A percentile compares a stretch with the other conserved stretches of the same genome.
phyloP scores from a whole-genome alignment of 2,329 filamentous ascomycete genomes.

The Aspergillus sp. region DNA sequence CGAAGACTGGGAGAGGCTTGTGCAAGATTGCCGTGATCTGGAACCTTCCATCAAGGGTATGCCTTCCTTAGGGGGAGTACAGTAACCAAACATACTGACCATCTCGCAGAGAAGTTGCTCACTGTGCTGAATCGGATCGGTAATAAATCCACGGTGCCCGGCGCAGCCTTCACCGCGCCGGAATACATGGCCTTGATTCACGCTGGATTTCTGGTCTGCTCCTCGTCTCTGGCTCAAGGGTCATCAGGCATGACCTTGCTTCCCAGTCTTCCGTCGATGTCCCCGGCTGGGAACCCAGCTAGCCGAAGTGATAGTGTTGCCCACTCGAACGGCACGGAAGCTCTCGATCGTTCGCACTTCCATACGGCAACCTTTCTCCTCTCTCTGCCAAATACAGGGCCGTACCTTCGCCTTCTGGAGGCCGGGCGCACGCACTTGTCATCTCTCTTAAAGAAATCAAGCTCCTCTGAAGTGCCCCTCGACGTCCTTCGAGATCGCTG shows the following conservation, averaged over 20 bases:
- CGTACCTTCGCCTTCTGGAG: constrained; percentile 58
- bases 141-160: constrained; percentile 47
- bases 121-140: constrained; percentile 48
- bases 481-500: constrained; percentile 59
- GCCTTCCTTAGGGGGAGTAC: not conserved
- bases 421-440: constrained; percentile 57
- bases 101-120: constrained; percentile 49
- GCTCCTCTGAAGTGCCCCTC: constrained; percentile 55
- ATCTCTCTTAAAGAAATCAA: constrained; percentile 51
- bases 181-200: constrained; percentile 52
- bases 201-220: constrained; percentile 56
- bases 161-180: constrained; percentile 43
- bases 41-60: constrained; percentile 37
- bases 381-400: constrained; percentile 59
- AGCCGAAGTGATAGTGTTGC: constrained; percentile 24
- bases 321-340: not conserved
- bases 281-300: constrained; percentile 20
- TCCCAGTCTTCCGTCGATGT: constrained; percentile 25
- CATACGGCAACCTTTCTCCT: constrained; percentile 46
- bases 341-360: constrained; percentile 12
- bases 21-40: constrained; percentile 36
- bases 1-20: constrained; percentile 51
- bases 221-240: constrained; percentile 41
- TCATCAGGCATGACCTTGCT: constrained; percentile 44
- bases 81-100: not conserved